A percentile compares a stretch with the other conserved stretches of the same genome.
Evolutionary conservation across 2,329 filamentous ascomycete genomes (phyloP).

Genomic region (Aureobasidium namibiae): DNA sequence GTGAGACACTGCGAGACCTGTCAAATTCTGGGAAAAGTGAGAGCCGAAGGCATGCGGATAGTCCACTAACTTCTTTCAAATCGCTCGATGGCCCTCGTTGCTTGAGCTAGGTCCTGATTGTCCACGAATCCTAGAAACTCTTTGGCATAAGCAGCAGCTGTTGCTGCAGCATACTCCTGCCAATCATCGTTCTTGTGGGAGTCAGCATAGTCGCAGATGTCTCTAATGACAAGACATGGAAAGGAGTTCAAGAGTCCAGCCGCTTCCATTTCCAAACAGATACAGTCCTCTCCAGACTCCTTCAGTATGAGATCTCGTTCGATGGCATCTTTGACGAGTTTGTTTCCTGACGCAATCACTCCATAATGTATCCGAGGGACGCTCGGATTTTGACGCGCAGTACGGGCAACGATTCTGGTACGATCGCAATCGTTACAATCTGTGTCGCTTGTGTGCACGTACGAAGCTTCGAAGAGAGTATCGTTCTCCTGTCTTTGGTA

Average conservation of each 20-base stretch:
- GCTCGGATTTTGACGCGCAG: background rate
- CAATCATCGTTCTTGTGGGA: constrained; percentile 16
- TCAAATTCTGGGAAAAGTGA: background rate
- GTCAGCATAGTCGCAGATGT: constrained; percentile 16
- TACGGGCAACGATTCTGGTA: too few species aligned
- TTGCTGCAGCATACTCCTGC: constrained; percentile 15
- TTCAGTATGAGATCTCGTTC: constrained; percentile 13
- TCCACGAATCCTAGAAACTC: constrained; percentile 6
- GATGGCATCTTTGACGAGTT: background rate
- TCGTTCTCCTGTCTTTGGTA: background rate
- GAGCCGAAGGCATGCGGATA: background rate
- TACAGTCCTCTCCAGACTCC: constrained; percentile 9
- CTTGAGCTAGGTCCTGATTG: background rate
- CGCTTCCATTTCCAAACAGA: constrained; percentile 21
- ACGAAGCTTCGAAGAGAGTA: background rate
- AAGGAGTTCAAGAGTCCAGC: constrained; percentile 15
- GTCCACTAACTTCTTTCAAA: background rate
- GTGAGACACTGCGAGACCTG: background rate
- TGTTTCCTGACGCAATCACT: background rate
- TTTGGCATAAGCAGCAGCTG: constrained; percentile 12
- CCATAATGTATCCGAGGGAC: background rate
- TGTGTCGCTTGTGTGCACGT: background rate
- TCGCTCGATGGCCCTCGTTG: background rate
- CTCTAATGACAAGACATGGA: constrained; percentile 14
- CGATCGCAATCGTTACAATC: background rate